A percentile compares a stretch with the other conserved stretches of the same genome.
Evolutionary conservation across 1,139 yeast genomes (phyloP).

Genomic region (Kazachstania sp.): DNA sequence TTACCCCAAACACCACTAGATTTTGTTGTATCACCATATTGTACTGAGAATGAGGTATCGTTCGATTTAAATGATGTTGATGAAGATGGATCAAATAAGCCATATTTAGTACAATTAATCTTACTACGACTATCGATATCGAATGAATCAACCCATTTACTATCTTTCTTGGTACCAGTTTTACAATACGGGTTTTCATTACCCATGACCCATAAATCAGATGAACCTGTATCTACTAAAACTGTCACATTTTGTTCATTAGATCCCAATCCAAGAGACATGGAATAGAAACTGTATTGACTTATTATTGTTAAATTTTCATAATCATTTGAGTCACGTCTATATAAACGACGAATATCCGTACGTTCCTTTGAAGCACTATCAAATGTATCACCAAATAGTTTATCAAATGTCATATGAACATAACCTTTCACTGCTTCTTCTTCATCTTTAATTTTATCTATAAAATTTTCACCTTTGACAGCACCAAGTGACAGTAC

Average conservation of each 20-base stretch:
- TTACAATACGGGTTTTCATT: slow-evolving; percentile 17
- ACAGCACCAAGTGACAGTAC: too few species aligned
- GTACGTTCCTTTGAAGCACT: background rate
- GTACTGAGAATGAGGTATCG: slow-evolving; percentile 38
- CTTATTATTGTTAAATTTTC: slow-evolving; percentile 14
- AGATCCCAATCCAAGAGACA: slow-evolving; percentile 40
- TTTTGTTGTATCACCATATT: slow-evolving; percentile 49
- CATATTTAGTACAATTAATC: slow-evolving; percentile 26
- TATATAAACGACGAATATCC: background rate
- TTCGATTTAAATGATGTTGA: slow-evolving; percentile 43
- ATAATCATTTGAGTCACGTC: slow-evolving; percentile 7
- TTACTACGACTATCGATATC: background rate
- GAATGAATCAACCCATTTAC: background rate
- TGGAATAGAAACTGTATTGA: slow-evolving; percentile 20
- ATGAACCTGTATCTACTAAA: slow-evolving; percentile 61
- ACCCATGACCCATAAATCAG: slow-evolving; percentile 54
- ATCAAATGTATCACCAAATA: background rate
- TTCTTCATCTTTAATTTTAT: background rate
- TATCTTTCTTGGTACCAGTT: background rate
- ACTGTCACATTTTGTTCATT: slow-evolving; percentile 43
- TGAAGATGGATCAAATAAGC: slow-evolving; percentile 37
- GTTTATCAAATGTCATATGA: background rate
- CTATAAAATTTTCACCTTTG: background rate
- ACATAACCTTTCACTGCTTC: background rate
- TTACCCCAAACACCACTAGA: slow-evolving; percentile 55